Conservation (phyloP, 2,329 filamentous ascomycete species). For the Pseudohalonectria lignicola region DNA sequence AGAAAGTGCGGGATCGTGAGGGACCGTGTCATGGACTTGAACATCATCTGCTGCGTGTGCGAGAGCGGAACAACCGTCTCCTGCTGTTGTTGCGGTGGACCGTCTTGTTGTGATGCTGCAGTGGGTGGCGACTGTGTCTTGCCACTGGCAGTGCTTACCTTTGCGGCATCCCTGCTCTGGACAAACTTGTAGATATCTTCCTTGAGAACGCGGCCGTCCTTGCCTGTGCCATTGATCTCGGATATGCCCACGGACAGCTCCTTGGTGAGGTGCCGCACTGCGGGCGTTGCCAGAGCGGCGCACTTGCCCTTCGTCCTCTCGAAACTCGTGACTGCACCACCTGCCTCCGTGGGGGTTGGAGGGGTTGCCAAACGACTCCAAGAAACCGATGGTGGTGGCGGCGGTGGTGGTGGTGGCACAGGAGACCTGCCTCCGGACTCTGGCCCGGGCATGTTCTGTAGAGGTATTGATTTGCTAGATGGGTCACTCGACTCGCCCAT, state of each 20-base stretch:
- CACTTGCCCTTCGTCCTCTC: conserved; percentile 43
- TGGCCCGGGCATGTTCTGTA: too few species aligned
- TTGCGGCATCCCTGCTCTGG: conserved; percentile 34
- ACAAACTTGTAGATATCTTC: conserved; percentile 76
- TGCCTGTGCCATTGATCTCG: conserved; percentile 74
- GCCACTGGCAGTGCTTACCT: too few species aligned
- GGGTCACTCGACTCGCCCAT: too few species aligned
- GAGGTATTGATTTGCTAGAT: too few species aligned
- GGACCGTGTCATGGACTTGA: conserved; percentile 92
- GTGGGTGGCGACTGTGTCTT: too few species aligned
- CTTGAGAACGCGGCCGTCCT: conserved; percentile 82
- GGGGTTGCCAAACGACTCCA: too few species aligned
- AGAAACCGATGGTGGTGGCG: neutral
- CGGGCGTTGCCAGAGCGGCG: conserved; percentile 75
- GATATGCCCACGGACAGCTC: conserved; percentile 68
- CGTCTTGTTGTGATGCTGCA: conserved; percentile 1
- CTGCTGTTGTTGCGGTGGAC: conserved; percentile 6
- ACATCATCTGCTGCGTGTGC: conserved; percentile 83
- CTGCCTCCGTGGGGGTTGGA: neutral
- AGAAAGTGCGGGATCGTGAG: conserved; percentile 90
- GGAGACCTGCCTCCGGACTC: neutral
- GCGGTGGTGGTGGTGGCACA: neutral
- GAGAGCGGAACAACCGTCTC: conserved; percentile 65
- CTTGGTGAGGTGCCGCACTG: conserved; percentile 80
- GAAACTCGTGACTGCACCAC: neutral